These are phyloP conservation scores for Blepharisma undulans DNA, from an alignment of 169 alveolate genomes.

Conservation along the genomic window DNA sequence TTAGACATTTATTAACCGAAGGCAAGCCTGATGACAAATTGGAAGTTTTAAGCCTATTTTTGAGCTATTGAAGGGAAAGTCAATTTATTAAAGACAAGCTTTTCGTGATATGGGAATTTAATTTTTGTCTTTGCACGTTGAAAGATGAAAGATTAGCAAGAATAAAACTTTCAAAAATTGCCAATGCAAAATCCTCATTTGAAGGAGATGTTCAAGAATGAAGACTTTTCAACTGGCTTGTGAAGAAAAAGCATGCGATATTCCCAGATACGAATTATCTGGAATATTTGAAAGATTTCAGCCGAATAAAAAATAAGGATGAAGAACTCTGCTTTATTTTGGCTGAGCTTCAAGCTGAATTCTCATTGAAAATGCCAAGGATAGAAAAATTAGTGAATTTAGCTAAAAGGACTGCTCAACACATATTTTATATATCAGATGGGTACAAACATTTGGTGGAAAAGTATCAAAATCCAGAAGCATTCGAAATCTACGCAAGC, in stretches of 20 bases:
- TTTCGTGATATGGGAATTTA: not conserved
- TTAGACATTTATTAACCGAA: not conserved
- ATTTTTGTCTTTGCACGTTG: not conserved
- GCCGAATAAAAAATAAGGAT: not conserved
- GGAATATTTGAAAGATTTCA: not conserved
- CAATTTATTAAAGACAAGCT: not conserved
- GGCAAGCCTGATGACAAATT: not conserved
- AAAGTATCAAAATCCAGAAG: not conserved
- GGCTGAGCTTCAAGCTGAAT: not conserved
- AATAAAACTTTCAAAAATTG: not conserved
- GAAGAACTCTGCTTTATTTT: not conserved
- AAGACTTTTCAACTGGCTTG: not conserved
- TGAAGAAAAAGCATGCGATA: too few relatives aligned
- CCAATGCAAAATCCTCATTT: not conserved
- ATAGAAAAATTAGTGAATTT: not conserved
- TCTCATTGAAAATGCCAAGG: not conserved
- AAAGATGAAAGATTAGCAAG: conserved; percentile 5
- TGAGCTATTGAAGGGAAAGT: not conserved
- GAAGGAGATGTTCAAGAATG: not conserved
- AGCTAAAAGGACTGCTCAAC: not conserved
- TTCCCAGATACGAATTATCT: not conserved
- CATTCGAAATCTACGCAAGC: not conserved
- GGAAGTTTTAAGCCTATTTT: too few relatives aligned
- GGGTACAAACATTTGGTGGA: not conserved
- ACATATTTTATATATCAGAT: too few relatives aligned